Evolutionary conservation across 2,329 filamentous ascomycete species (phyloP), one percentile per base, ranked within the genome.

Genomic region (Fusarium pseudocircinatum): DNA sequence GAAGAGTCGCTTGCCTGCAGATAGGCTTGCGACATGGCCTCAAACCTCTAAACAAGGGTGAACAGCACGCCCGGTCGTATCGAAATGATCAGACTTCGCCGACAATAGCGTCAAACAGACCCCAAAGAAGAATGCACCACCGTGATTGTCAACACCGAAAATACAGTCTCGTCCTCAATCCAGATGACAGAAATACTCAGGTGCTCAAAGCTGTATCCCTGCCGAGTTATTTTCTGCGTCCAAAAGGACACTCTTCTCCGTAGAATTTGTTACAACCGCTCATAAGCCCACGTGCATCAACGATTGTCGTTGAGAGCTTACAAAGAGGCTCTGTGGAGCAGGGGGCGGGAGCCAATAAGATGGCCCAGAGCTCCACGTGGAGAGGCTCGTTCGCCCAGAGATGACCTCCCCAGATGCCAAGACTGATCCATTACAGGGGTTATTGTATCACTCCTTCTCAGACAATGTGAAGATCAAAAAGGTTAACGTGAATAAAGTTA

Each of bases 211-310:
- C 11, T 9, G 3, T 2, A 18, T 20, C 16, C 4, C 1, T 2
- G 9, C 0, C 13, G 0, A 6, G 12, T 22, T 5, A 16, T 22
- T 53, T 18, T 4, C 18, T 3, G 18, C 9, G 3, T 12, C 13
- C 6, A 2, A 4, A 20, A 16, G 18, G 8, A 6, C 20, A n/a
- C 11, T 18, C 14, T 10, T 5, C 10, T 16, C 24, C 14, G 32
- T 13, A 0, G 8, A 40, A 32, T 10, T 26, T 16, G 20, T 32
- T 24, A 6, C 36, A 13, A 40, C 63, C 42, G 40, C n/a, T 71
- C 36, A 52, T 32, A 18, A 15, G 14, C 72, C 72, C 72, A 74
- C 72, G 72, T 74, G 72, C 61, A 44, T 60, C 50, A 56, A 58
- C 18, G 30, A 50, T 67, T 60, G 72, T 70, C 50, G 69, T 75